Percentiles rank a stretch among this genome's conserved stretches.
Evolutionary conservation across 1,284 basidiomycete species (phyloP).

Genomic region (Athelia sp.): DNA sequence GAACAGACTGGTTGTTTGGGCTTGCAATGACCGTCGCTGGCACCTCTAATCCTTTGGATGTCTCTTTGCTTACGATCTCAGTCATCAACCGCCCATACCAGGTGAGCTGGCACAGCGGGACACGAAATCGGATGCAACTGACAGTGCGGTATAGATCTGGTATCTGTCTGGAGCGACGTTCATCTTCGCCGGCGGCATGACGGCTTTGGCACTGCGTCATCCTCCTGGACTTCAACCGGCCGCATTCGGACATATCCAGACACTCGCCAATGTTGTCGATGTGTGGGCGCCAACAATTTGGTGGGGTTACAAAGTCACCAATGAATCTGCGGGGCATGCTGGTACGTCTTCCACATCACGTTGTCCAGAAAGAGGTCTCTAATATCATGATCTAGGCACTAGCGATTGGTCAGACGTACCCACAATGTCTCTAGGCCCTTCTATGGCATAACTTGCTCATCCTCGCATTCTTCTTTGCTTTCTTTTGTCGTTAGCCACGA

Average conservation of each 20-base stretch:
- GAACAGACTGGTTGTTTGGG: conserved; percentile 29
- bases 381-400: too few relatives aligned
- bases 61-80: too few relatives aligned
- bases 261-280: conserved; percentile 25
- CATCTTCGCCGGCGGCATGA: neutral
- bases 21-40: conserved; percentile 18
- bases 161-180: neutral
- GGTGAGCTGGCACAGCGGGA: too few relatives aligned
- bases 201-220: conserved; percentile 10
- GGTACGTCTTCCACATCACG: neutral
- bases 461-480: too few relatives aligned
- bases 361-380: too few relatives aligned
- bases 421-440: conserved; percentile 20
- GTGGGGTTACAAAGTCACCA: conserved; percentile 25
- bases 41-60: conserved; percentile 8
- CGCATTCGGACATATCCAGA: conserved; percentile 26
- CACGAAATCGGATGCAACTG: neutral
- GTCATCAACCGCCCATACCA: neutral
- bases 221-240: conserved; percentile 23
- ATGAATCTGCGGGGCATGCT: neutral
- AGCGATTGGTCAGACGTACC: too few relatives aligned
- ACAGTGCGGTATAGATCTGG: neutral
- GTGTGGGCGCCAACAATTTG: conserved; percentile 27
- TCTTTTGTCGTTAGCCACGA: too few relatives aligned
- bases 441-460: too few relatives aligned